A percentile compares a stretch with the other conserved stretches of the same genome.
Evolutionary conservation across 1,284 basidiomycete species (phyloP).

Genomic region (Kwoniella shivajii): DNA sequence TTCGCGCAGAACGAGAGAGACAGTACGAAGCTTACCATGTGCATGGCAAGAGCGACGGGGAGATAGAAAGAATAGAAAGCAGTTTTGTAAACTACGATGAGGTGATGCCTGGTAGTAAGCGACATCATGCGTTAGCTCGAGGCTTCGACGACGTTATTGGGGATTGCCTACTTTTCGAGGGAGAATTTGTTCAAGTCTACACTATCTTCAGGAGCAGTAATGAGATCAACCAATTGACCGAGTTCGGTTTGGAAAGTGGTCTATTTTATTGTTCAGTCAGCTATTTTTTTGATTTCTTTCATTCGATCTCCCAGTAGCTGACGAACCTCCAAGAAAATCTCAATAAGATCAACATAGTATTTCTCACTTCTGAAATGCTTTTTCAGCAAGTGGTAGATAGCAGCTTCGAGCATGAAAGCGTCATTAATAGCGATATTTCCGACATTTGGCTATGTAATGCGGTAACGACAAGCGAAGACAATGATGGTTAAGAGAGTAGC

Average conservation of each 20-base stretch:
- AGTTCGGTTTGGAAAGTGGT: slow-evolving; percentile 93
- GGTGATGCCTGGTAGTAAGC: slow-evolving; percentile 66
- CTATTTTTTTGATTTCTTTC: neutral
- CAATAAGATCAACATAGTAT: slow-evolving; percentile 86
- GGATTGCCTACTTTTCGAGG: slow-evolving; percentile 64
- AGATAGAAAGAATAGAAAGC: slow-evolving; percentile 99
- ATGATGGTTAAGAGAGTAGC: no score
- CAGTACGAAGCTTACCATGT: slow-evolving; percentile 56
- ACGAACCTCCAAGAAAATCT: slow-evolving; percentile 81
- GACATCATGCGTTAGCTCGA: neutral
- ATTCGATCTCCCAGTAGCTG: neutral
- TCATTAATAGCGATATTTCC: slow-evolving; percentile 95
- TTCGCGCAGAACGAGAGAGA: neutral
- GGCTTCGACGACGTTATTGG: neutral
- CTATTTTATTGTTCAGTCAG: slow-evolving; percentile 47
- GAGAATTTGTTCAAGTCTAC: slow-evolving; percentile 90
- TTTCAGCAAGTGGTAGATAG: slow-evolving; percentile 90
- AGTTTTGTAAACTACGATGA: slow-evolving; percentile 97
- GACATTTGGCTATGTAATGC: slow-evolving; percentile 61
- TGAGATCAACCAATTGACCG: slow-evolving; percentile 92
- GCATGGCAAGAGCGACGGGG: slow-evolving; percentile 92
- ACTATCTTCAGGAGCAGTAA: slow-evolving; percentile 87
- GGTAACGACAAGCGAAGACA: no score
- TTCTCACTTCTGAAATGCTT: slow-evolving; percentile 78
- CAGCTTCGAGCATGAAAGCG: slow-evolving; percentile 91